These are phyloP conservation scores for Pythium sp. DNA, from an alignment of 352 stramenopile genomes.

Conservation along the genomic window DNA sequence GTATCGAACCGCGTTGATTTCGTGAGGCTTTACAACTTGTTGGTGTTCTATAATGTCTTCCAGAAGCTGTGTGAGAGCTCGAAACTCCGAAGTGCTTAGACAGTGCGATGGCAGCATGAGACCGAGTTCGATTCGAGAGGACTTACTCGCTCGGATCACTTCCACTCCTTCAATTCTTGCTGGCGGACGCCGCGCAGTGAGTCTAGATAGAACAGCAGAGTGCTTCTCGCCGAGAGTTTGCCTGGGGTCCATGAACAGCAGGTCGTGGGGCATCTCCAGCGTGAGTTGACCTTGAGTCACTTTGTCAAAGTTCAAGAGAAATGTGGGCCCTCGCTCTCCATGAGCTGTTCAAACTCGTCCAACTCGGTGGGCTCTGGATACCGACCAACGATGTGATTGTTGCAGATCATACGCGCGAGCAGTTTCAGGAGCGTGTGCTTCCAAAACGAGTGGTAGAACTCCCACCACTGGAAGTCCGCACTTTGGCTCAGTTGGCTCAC, in stretches of 20 bases:
- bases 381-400: not conserved
- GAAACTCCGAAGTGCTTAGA: not conserved
- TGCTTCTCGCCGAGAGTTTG: not conserved
- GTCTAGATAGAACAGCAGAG: too few relatives aligned
- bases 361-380: not conserved
- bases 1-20: not conserved
- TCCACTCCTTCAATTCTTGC: too few relatives aligned
- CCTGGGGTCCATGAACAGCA: not conserved
- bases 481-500: not conserved
- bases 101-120: not conserved
- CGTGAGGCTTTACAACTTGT: too few relatives aligned
- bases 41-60: not conserved
- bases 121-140: not conserved
- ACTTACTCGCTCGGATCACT: too few relatives aligned
- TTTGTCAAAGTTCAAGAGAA: not conserved
- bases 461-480: not conserved
- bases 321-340: not conserved
- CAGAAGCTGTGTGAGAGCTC: not conserved
- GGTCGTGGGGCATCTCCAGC: not conserved
- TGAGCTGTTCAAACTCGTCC: conserved; percentile 5
- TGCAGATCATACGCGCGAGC: not conserved
- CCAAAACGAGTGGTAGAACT: conserved; percentile 1
- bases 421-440: not conserved
- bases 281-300: not conserved
- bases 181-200: not conserved